Evolutionary conservation across 306 rosid species (phyloP).

Genomic region (Casuarina equisetifolia): DNA sequence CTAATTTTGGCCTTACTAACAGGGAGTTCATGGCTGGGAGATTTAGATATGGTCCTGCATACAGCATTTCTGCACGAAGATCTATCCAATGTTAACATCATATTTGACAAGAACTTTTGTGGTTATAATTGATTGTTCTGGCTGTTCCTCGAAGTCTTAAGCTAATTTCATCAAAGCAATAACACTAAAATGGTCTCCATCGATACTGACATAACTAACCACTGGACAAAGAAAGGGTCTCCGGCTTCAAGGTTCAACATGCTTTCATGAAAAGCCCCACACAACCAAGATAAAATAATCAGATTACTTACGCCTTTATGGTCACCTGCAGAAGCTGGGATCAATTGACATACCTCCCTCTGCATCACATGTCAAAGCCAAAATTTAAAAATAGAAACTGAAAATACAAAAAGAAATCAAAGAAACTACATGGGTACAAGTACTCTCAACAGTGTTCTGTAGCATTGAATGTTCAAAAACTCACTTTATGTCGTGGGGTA

Average conservation of each 20-base stretch:
- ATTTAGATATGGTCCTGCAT: neutral
- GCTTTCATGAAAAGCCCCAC: slow-evolving; percentile 1
- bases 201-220: neutral
- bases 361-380: slow-evolving; percentile 40
- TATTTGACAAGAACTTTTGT: neutral
- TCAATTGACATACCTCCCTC: slow-evolving; percentile 89
- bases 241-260: neutral
- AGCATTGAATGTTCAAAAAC: slow-evolving; percentile 32
- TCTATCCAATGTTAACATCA: neutral
- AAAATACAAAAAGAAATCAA: slow-evolving; percentile 8
- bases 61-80: slow-evolving; percentile 6
- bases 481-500: slow-evolving; percentile 77
- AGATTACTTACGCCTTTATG: slow-evolving; percentile 66
- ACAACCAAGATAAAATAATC: slow-evolving; percentile 16
- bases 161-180: slow-evolving; percentile 12
- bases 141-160: neutral
- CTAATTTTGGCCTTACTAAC: neutral
- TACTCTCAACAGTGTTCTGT: neutral
- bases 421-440: neutral
- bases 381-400: slow-evolving; percentile 6
- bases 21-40: neutral
- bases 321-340: slow-evolving; percentile 73
- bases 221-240: neutral
- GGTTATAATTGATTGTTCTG: neutral
- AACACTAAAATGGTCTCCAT: neutral